Base-by-base conservation (phyloP, 2,329 filamentous ascomycete genomes). In the Colletotrichum melonis region DNA sequence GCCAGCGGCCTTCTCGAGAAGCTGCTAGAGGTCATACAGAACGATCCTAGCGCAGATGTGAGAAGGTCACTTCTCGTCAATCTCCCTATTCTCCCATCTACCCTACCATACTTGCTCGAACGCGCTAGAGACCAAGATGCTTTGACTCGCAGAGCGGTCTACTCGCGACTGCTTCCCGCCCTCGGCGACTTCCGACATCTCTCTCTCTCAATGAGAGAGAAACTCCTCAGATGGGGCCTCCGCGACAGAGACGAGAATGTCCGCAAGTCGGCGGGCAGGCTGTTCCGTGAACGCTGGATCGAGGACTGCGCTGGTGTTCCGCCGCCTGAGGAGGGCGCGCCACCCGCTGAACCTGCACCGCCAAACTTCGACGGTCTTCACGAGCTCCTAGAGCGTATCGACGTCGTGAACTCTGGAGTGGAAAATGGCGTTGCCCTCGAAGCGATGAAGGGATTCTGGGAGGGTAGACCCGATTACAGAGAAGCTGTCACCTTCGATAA, bases 281-380 rank as follows among this genome's bases (percentile, higher is more conserved):
- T 98, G 7, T 99, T 99, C 84, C 92, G 93, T 74, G 95, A 98
- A 79, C 91, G 95, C n/a, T 99, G 97, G 97, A 96, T 99, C 74
- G 96, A 98, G 80, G 95, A 98, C 79, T 98, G 95, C 78, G 95
- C 94, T 6, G 92, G 92, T 2, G 87, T 89, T 1, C 86, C 88
- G 8, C 89, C 92, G 49, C 89, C 90, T 62, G 86, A 87, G 22
- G 90, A 90, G 52, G 85, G 88, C 11, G 89, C 89, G 35, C 88
- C 88, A 60, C 87, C 88, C 5, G 84, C 84, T 19, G 88, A 91
- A 72, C 84, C 89, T 6, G 88, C 89, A 1, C 88, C 88, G 1
- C 93, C 94, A 0, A 96, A 88, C 73, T 89, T 97, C 11, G 92
- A 96, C n/a, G 95, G 93, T 0, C 87, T 99, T 6, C 88, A 97